These are phyloP conservation scores for Macrophomina pseudophaseolina DNA, from an alignment of 2,329 filamentous ascomycete genomes.

Conservation along the genomic window DNA sequence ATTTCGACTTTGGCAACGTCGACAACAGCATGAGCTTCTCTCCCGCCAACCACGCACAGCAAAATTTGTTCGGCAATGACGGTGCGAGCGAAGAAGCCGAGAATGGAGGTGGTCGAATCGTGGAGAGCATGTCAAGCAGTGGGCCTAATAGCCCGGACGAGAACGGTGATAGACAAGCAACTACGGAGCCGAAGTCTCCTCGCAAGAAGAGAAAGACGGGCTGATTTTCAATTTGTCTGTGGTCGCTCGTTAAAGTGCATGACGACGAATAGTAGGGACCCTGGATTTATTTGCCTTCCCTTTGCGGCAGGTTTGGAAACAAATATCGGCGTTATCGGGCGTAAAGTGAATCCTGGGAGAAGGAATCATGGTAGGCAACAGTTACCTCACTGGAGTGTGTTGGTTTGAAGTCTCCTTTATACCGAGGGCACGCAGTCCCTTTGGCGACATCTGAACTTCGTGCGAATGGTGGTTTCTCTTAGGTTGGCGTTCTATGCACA, in stretches of 20 bases:
- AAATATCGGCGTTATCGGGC: constrained; percentile 8
- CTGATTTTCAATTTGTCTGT: neutral
- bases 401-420: neutral
- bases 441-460: neutral
- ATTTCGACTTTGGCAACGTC: constrained; percentile 29
- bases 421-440: neutral
- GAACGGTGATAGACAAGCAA: neutral
- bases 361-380: neutral
- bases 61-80: constrained; percentile 18
- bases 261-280: neutral
- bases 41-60: neutral
- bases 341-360: neutral
- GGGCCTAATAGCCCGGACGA: constrained; percentile 35
- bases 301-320: neutral
- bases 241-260: neutral
- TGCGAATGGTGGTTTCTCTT: neutral
- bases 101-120: constrained; percentile 31
- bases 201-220: constrained; percentile 25
- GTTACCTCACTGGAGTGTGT: neutral
- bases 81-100: constrained; percentile 8
- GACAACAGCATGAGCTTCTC: constrained; percentile 30
- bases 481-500: neutral
- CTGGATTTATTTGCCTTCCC: neutral
- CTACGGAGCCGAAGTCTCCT: constrained; percentile 9
- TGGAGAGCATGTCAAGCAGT: constrained; percentile 43